Evolutionary conservation across 495 filamentous ascomycete species (phyloP).

Genomic region (Tuber indicum): DNA sequence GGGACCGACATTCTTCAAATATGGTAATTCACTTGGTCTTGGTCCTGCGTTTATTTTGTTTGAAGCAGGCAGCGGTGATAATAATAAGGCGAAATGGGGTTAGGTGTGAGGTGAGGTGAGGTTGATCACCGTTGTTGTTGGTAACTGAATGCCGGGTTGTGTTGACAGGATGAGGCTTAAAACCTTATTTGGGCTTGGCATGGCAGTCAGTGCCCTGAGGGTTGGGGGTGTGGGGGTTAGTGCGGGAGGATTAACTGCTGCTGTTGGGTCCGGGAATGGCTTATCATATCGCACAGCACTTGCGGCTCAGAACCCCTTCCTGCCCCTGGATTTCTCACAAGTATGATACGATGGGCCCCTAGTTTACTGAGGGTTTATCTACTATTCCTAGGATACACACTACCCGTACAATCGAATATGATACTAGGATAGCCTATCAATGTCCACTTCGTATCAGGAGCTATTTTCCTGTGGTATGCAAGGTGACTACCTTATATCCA

Average conservation of each 20-base stretch:
- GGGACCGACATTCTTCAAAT: constrained; percentile 33
- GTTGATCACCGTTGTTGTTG: neutral
- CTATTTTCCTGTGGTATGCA: neutral
- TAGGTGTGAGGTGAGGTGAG: neutral
- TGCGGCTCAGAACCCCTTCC: neutral
- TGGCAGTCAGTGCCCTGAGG: neutral
- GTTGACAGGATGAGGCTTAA: constrained; percentile 28
- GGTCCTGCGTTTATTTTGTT: neutral
- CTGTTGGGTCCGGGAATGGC: neutral
- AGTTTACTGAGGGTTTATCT: neutral
- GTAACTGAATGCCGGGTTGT: constrained; percentile 9
- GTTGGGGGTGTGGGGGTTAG: neutral
- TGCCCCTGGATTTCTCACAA: neutral
- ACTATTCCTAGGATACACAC: neutral
- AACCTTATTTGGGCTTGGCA: constrained; percentile 35
- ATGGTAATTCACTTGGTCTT: neutral
- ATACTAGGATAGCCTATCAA: neutral
- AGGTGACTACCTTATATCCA: neutral
- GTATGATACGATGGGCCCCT: neutral
- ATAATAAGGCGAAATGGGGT: neutral
- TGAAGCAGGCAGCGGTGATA: neutral
- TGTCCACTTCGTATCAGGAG: neutral
- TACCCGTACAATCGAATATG: neutral
- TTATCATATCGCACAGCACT: neutral
- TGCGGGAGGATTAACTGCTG: neutral